Base-by-base conservation (phyloP, 148 eudicot species). In the Rhododendron henanense region DNA sequence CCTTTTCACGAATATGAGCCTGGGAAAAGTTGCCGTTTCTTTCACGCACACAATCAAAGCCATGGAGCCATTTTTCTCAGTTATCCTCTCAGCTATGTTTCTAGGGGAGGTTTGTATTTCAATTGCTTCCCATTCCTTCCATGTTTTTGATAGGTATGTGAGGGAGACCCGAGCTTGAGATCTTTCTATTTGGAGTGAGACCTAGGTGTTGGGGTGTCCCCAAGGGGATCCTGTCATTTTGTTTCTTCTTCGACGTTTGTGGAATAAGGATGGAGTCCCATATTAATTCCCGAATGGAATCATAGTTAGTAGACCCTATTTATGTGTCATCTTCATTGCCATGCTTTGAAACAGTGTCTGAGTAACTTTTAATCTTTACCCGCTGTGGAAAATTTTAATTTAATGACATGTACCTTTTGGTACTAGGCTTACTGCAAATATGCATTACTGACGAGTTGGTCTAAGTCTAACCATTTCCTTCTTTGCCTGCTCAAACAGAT, bases 31-130 rank as follows among this genome's bases (percentile, higher is more conserved):
- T 90, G 93, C 98, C 45, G 98, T 96, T 81, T 96, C 98, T 23
- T 96, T 96, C 84, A 96, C 98, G 39, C 98, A 96, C 94, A 96
- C 98, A 41, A 93, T 97, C 82, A 97, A 97, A 89, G 99, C 99
- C 65, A 93, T 94, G 95, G 99, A 97, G 89, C 99, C 99, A 15
- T 97, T 97, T 87, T 97, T 97, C 91, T 92, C 99, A 21, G 99
- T 97, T 88, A 45, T 95, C 63, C 93, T 96, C 44, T 94, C 98
- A 25, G 89, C 92, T 81, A 83, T 93, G 89, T 94, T 96, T 84
- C 83, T 96, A 44, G 96, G 96, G 67, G 98, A 97, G 98, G 99
- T 97, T 81, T 8, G 86, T 21, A 50, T 81, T 83, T 57, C 1
- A 59, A 28, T 69, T 16, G 15, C 47, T 37, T 65, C 16, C 33